Evolutionary conservation across 495 filamentous ascomycete species (phyloP), one percentile per base, ranked within the genome.

Genomic region (Penicillium riverlandense): DNA sequence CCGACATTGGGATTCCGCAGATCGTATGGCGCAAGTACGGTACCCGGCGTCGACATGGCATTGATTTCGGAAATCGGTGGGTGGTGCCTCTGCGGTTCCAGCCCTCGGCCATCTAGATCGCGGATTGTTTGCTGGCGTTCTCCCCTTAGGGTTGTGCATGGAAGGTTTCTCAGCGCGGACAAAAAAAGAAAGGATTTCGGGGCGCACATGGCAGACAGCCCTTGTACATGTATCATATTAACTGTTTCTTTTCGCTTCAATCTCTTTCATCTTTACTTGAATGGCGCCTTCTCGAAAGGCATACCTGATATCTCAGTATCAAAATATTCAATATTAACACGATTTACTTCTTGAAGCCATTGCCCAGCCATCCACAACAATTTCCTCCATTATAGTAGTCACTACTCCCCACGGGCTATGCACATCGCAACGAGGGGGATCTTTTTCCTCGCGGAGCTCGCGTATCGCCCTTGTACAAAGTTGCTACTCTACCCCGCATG

Each of bases 41-140:
- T 5, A 86, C 84, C 3, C 81, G 83, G 48, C 75, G 85, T 44
- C 76, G 86, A 16, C 78, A 83, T 47, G 88, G 88, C 0, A 80
- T 96, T 29, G 87, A 88, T 52, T 96, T 95, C 69, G 88, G 84
- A 22, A 79, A 80, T 35, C 74, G 79, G 41, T 96, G 91, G 91
- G 83, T 95, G 41, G 73, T 90, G 10, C 61, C 65, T 11, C 47
- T 73, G 37, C 64, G 62, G 34, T 66, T 56, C 44, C 67, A 73
- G 16, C 46, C 60, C 0, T 37, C 58, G 11, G 33, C 49, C 11
- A 48, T 45, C 13, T 62, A 22, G 22, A 22, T 4, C 22, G 6
- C 22, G 22, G 37, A 52, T 16, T 27, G 32, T 29, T 34, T 33
- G 29, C 14, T 36, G 27, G 4, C 7, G 14, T 12, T 37, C 38